Evolutionary conservation across 2,329 filamentous ascomycete species (phyloP), one percentile per base, ranked within the genome.

Genomic region (Botrytis cinerea): DNA sequence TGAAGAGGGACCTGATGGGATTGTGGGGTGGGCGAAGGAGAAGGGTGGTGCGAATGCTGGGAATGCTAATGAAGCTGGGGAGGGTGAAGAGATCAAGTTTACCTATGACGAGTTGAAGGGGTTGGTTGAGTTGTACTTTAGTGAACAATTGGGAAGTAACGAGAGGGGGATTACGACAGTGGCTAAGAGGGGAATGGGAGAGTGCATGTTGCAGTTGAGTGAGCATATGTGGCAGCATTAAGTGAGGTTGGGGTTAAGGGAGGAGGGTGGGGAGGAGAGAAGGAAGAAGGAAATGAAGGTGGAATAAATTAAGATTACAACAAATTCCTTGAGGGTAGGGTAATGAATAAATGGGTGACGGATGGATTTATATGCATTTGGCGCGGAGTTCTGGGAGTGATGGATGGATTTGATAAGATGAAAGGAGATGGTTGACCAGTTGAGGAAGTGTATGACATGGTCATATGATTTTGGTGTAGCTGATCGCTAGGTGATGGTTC

Each of bases 161-260:
- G 89, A 92, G 82, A 84, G 92, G 76, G 91, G 92, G 46, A 88
- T 93, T 73, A 87, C 87, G 62, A 86, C 89, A 35, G 87, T 89
- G 74, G 92, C 92, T 4, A 90, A 88, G 84, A 86, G 92, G 80
- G 87, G 88, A 79, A 87, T 94, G 86, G 90, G 89, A 73, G 91
- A 93, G 78, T 90, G 91, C 84, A 81, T 93, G 79, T 82, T 92
- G 74, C 88, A 87, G 78, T 83, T 95, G 78, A 92, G 90, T 78
- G 92, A 94, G 84, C 86, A 90, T 78, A 89, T 92, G 88, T 93
- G 89, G 90, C 87, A 91, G 73, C 80, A 75, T 67, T 81, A 77
- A 72, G 43, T n/a, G 61, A 35, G 57, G 70, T 4, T 9, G 25
- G 18, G 25, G 25, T 12, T 48, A 14, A 20, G 4, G 14, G 22